Evolutionary conservation across 2,329 filamentous ascomycete genomes (phyloP).

Genomic region (Fusarium pseudoanthophilum): DNA sequence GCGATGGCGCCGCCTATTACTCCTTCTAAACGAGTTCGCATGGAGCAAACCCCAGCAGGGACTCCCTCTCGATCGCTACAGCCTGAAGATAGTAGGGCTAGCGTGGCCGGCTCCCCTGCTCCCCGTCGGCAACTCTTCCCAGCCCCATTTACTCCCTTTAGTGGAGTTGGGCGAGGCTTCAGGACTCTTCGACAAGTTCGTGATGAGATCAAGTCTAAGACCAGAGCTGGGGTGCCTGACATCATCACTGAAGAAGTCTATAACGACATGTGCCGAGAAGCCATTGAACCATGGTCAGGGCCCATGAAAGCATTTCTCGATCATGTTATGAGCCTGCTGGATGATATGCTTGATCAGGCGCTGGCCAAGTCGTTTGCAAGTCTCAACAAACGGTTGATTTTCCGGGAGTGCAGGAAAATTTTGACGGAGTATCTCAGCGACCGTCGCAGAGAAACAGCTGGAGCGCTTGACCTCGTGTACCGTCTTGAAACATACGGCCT

Average conservation of each 20-base stretch:
- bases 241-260: constrained; percentile 70
- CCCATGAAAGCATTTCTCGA: constrained; percentile 63
- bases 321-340: constrained; percentile 60
- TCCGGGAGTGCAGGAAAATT: constrained; percentile 57
- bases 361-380: constrained; percentile 60
- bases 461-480: constrained; percentile 58
- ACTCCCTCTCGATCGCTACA: constrained; percentile 48
- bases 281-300: constrained; percentile 66
- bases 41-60: constrained; percentile 28
- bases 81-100: constrained; percentile 50
- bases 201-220: constrained; percentile 63
- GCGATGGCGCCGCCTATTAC: constrained; percentile 44
- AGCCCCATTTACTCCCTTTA: constrained; percentile 54
- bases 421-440: constrained; percentile 58
- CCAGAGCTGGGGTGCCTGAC: constrained; percentile 67
- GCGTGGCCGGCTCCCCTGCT: constrained; percentile 22
- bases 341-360: constrained; percentile 57
- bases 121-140: constrained; percentile 38
- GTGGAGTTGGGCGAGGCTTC: constrained; percentile 53
- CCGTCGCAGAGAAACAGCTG: constrained; percentile 50
- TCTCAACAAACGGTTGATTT: constrained; percentile 61
- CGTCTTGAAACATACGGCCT: constrained; percentile 64
- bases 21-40: constrained; percentile 50
- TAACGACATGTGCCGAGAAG: constrained; percentile 65
- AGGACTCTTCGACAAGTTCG: constrained; percentile 64